Evolutionary conservation across 208 protist species (phyloP), one percentile per base, ranked within the genome.

Genomic region (Wallacemonas collosoma): DNA sequence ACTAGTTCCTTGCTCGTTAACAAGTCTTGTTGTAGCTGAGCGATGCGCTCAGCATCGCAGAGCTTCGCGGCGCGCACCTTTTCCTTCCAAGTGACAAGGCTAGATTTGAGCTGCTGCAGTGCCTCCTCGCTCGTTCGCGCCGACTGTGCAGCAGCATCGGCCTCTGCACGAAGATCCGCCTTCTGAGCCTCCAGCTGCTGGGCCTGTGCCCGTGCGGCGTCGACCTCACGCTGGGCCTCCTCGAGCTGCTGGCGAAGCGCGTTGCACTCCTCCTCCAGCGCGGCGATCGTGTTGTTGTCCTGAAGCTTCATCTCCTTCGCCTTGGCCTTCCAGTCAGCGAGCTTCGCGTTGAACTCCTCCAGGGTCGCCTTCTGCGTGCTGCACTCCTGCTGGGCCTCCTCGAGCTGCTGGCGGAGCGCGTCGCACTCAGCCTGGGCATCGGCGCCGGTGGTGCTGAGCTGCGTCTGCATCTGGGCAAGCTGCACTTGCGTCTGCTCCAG

Each of bases 61-160:
- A 79, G 40, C 53, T 94, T 94, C 0, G 75, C 73, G 0, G 72
- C 67, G 43, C 85, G 80, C 40, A 91, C 84, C 72, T 89, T 94
- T 48, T 92, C 85, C 76, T 89, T 92, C 87, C 89, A 94, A 0
- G 2, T 15, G 0, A 67, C 54, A 1, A 79, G 12, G 40, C 41
- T 75, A 11, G 68, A 66, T 47, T 78, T 66, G 62, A 78, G 71
- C 26, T 55, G 60, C 8, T 57, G 64, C 8, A 77, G 55, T 14
- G 69, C n/a, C 5, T 63, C n/a, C 9, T 36, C 64, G 5, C 41
- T 68, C 1, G 44, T 71, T 66, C 44, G 63, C 43, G 54, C 45
- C 58, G 68, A 57, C 54, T 60, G 5, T 8, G 58, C 36, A 14
- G 60, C 51, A n/a, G 1, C 41, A 35, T 43, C 51, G 36, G 63